Evolutionary conservation across 805 yeast species (phyloP).

Genomic region (Saccharomycopsis selenospora): DNA sequence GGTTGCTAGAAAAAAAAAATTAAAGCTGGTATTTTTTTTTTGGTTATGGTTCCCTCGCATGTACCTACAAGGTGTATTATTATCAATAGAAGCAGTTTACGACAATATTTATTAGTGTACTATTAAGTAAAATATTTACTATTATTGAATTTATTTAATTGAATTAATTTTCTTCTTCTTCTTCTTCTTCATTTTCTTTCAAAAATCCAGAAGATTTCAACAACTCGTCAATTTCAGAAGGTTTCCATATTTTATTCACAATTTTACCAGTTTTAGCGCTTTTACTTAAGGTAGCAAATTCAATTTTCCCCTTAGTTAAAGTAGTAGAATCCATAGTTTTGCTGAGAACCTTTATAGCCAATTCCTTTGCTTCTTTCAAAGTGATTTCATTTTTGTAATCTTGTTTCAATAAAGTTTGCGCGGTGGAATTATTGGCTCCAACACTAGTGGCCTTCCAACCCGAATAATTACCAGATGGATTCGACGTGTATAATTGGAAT

Average conservation of each 20-base stretch:
- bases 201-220: conserved; percentile 67
- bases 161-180: conserved; percentile 23
- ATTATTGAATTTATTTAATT: too few species aligned
- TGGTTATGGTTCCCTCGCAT: too few species aligned
- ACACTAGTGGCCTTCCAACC: conserved; percentile 98
- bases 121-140: too few species aligned
- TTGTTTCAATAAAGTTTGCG: conserved; percentile 91
- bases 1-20: too few species aligned
- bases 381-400: conserved; percentile 81
- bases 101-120: too few species aligned
- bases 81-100: too few species aligned
- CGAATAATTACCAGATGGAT: conserved; percentile 95
- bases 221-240: conserved; percentile 65
- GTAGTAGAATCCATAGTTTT: conserved; percentile 90
- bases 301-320: conserved; percentile 83
- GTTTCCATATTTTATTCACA: conserved; percentile 70
- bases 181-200: conserved; percentile 46
- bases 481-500: conserved; percentile 88
- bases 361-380: conserved; percentile 68
- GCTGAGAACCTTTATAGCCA: conserved; percentile 85
- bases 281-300: conserved; percentile 73
- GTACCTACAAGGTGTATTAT: too few species aligned
- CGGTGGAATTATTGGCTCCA: conserved; percentile 94
- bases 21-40: too few species aligned
- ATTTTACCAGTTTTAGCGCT: conserved; percentile 42